A percentile compares a stretch with the other conserved stretches of the same genome.
phyloP scores from a whole-genome alignment of 2,329 filamentous ascomycete genomes.

The Myriosclerotinia duriaeana region DNA sequence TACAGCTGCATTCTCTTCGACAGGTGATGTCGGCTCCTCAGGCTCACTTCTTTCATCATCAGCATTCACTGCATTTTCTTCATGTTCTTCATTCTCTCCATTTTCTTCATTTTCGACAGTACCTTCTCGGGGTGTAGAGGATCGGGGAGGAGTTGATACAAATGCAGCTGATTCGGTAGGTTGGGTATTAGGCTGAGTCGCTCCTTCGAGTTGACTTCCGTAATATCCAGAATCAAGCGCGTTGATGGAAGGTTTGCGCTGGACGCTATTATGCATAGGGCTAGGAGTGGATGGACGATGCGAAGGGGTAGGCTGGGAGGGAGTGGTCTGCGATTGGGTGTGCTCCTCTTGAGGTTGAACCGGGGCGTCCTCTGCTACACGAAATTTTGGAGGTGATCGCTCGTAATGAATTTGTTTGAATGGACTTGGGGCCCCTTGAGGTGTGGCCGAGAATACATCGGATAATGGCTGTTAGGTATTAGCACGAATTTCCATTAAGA shows the following conservation, averaged over 20 bases:
- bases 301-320: constrained; percentile 4
- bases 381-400: constrained; percentile 50
- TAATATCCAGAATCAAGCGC: constrained; percentile 68
- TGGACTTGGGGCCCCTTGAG: constrained; percentile 49
- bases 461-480: constrained; percentile 54
- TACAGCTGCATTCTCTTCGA: constrained; percentile 27
- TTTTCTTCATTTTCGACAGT: neutral
- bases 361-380: constrained; percentile 56
- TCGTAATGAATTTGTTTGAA: constrained; percentile 42
- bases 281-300: constrained; percentile 5
- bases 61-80: neutral
- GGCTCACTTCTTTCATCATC: constrained; percentile 3
- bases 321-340: neutral
- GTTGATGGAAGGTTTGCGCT: constrained; percentile 39
- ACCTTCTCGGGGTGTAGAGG: constrained; percentile 23
- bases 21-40: neutral
- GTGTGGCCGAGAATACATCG: constrained; percentile 57
- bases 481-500: constrained; percentile 26
- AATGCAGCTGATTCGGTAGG: constrained; percentile 20
- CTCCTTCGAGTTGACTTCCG: constrained; percentile 54
- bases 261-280: constrained; percentile 26
- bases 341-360: constrained; percentile 21
- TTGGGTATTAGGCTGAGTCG: constrained; percentile 30
- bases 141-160: neutral
- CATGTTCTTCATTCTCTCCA: neutral